Evolutionary conservation across 371 early-diverging fungal species (phyloP).

Genomic region (Chytridiales sp.): DNA sequence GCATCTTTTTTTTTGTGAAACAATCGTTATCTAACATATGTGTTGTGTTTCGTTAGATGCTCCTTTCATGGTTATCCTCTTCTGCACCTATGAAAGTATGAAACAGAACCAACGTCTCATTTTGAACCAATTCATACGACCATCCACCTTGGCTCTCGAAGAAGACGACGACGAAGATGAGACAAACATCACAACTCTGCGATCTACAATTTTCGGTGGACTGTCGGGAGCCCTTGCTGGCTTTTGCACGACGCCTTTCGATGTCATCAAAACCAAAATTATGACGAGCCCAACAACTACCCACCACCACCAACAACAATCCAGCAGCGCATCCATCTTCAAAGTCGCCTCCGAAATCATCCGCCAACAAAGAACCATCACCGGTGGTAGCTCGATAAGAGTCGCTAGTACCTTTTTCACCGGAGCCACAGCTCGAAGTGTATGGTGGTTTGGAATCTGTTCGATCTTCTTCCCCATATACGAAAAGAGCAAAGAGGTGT

Average conservation of each 20-base stretch:
- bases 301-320: too few relatives aligned
- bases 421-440: slow-evolving; percentile 2
- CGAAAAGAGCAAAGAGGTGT: too few relatives aligned
- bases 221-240: slow-evolving; percentile 81
- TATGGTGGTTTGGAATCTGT: slow-evolving; percentile 19
- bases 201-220: slow-evolving; percentile 78
- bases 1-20: not conserved
- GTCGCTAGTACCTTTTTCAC: too few relatives aligned
- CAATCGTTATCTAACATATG: not conserved
- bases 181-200: slow-evolving; percentile 67
- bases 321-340: too few relatives aligned
- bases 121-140: not conserved
- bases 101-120: slow-evolving; percentile 68
- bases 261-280: slow-evolving; percentile 88
- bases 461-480: slow-evolving; percentile 17
- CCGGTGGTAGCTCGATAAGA: too few relatives aligned
- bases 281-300: too few relatives aligned
- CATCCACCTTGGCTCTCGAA: not conserved
- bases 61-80: slow-evolving; percentile 81
- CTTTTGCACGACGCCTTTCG: slow-evolving; percentile 87
- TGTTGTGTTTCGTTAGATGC: slow-evolving; percentile 3
- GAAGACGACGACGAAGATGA: slow-evolving; percentile 48
- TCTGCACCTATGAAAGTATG: slow-evolving; percentile 78
- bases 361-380: too few relatives aligned
- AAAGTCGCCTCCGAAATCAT: too few relatives aligned